A percentile compares a stretch with the other conserved stretches of the same genome.
phyloP scores from a whole-genome alignment of 345 rosid species.

The Brassica carinata region DNA sequence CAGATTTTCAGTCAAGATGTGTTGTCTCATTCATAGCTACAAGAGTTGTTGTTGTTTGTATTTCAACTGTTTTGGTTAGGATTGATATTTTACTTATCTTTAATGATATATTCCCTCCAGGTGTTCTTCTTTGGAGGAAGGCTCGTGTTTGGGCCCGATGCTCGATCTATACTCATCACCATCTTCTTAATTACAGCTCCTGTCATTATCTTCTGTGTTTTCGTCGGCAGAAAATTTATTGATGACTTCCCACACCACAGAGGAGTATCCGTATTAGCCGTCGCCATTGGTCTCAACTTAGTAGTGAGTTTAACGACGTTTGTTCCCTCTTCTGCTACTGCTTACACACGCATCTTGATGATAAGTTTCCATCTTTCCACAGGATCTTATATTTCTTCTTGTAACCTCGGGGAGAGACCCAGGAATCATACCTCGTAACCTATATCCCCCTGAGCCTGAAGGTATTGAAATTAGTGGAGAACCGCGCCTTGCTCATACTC shows the following conservation, averaged over 20 bases:
- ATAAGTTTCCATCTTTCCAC: conserved; percentile 20
- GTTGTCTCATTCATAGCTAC: neutral
- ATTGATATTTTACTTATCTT: neutral
- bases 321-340: conserved; percentile 7
- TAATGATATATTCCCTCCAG: conserved; percentile 41
- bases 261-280: conserved; percentile 67
- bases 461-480: conserved; percentile 47
- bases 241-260: conserved; percentile 66
- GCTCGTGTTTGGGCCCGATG: conserved; percentile 97
- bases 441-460: conserved; percentile 76
- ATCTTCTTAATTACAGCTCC: conserved; percentile 76
- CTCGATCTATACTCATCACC: conserved; percentile 61
- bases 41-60: neutral
- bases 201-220: conserved; percentile 68
- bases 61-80: neutral
- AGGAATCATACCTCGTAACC: conserved; percentile 80
- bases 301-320: conserved; percentile 54
- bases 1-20: neutral
- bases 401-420: conserved; percentile 95
- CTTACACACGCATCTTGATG: conserved; percentile 3
- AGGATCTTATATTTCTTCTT: conserved; percentile 77
- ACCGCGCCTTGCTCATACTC: conserved; percentile 53
- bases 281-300: conserved; percentile 52
- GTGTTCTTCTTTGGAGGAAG: conserved; percentile 72
- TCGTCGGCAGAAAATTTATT: conserved; percentile 68